Conservation (phyloP, 768 basidiomycete species). For the Agrocybe pediades region DNA sequence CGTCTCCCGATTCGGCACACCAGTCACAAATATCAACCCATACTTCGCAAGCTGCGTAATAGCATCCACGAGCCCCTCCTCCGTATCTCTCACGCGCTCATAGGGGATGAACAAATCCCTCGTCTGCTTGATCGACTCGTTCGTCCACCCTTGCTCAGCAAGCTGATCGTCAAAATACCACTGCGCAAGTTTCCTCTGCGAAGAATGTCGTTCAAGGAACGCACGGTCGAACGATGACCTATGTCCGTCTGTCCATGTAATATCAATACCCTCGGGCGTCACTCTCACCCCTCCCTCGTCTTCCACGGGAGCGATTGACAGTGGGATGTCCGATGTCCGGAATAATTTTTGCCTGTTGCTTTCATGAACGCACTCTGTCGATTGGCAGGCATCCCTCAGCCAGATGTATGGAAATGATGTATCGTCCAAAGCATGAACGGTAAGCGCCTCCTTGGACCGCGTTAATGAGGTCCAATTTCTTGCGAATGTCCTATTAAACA, state of each 20-base stretch:
- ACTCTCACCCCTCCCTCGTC: conserved; percentile 38
- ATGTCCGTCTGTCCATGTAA: conserved; percentile 62
- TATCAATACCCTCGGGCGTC: conserved; percentile 44
- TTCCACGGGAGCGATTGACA: conserved; percentile 44
- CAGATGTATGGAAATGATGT: conserved; percentile 66
- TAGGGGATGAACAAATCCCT: conserved; percentile 60
- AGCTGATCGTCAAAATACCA: conserved; percentile 48
- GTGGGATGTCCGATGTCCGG: conserved; percentile 64
- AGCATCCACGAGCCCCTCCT: conserved; percentile 50
- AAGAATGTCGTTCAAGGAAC: conserved; percentile 54
- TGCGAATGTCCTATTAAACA: not conserved
- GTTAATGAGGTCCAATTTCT: conserved; percentile 31
- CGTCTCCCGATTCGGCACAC: conserved; percentile 67
- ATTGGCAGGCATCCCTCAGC: conserved; percentile 86
- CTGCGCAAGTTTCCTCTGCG: conserved; percentile 27
- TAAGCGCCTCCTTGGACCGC: conserved; percentile 26
- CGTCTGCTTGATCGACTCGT: conserved; percentile 31
- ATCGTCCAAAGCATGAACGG: conserved; percentile 40
- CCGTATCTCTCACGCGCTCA: conserved; percentile 42
- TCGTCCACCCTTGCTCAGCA: conserved; percentile 45
- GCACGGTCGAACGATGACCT: conserved; percentile 50
- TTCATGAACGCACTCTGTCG: conserved; percentile 72
- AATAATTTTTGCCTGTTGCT: conserved; percentile 79
- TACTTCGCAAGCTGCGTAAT: conserved; percentile 71
- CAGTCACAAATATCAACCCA: conserved; percentile 72